phyloP scores from a whole-genome alignment of 164 flowering plant genomes.

The Chimonanthus salicifolius region DNA sequence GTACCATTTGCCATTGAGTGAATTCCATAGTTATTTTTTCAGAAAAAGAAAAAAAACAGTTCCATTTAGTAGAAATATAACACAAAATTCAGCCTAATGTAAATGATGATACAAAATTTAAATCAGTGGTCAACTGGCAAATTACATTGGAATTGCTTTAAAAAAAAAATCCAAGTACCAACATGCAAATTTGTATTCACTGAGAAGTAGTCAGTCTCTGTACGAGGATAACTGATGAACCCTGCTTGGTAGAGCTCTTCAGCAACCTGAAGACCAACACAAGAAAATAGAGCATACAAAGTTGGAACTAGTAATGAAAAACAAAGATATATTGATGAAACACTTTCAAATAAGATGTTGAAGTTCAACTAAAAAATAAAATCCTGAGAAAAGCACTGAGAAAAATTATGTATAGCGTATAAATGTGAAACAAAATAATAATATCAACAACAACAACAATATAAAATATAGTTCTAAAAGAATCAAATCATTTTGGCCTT shows the following conservation, averaged over 20 bases:
- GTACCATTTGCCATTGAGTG: too few relatives aligned
- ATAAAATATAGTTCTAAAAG: neutral
- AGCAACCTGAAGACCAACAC: conserved; percentile 56
- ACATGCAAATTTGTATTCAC: conserved; percentile 76
- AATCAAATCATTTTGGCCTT: neutral
- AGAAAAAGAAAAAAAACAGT: too few relatives aligned
- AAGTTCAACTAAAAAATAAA: neutral
- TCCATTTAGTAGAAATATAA: too few relatives aligned
- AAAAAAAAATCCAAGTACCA: conserved; percentile 23
- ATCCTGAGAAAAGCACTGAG: neutral
- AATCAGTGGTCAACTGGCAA: too few relatives aligned
- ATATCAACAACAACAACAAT: neutral
- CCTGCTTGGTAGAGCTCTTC: conserved; percentile 97
- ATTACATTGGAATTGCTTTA: neutral
- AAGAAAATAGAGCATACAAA: neutral
- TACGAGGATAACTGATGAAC: conserved; percentile 97
- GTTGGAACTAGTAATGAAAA: neutral
- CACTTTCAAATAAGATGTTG: too few relatives aligned
- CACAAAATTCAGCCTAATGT: too few relatives aligned
- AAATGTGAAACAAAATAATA: neutral
- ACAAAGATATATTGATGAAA: too few relatives aligned
- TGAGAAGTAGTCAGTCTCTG: conserved; percentile 89
- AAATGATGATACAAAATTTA: too few relatives aligned
- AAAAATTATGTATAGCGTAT: neutral
- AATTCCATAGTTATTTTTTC: too few relatives aligned